phyloP scores from a whole-genome alignment of 2,329 filamentous ascomycete genomes.

The Coniochaeta sp. region DNA sequence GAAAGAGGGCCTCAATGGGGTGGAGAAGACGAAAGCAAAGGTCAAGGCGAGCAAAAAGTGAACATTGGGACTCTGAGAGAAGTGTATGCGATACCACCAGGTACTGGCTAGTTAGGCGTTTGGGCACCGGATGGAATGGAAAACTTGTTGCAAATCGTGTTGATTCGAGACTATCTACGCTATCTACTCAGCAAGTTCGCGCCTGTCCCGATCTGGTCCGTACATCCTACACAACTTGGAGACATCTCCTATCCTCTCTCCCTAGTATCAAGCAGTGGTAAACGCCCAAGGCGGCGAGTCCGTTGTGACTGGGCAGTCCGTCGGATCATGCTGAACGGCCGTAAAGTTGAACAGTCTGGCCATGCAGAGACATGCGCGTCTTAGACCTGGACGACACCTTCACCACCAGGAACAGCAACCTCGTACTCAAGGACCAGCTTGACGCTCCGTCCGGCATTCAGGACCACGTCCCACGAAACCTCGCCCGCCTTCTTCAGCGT shows the following conservation, averaged over 20 bases:
- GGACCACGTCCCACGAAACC: constrained; percentile 48
- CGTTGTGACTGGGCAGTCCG: neutral
- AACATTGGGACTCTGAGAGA: neutral
- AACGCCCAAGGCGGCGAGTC: neutral
- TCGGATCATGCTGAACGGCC: neutral
- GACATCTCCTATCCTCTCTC: neutral
- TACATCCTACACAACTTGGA: neutral
- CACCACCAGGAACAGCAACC: constrained; percentile 45
- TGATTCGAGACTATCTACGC: neutral
- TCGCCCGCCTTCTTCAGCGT: constrained; percentile 49
- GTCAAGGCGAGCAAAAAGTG: constrained; percentile 8
- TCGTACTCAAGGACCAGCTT: constrained; percentile 56
- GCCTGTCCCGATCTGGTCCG: neutral
- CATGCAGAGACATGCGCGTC: neutral
- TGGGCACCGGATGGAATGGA: neutral
- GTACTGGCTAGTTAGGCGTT: neutral
- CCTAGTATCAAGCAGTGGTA: neutral
- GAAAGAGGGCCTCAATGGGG: neutral
- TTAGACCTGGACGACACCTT: constrained; percentile 22
- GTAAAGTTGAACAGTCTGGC: neutral
- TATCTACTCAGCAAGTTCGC: neutral
- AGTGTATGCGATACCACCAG: neutral
- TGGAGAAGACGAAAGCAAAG: constrained; percentile 20
- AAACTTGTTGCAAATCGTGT: neutral
- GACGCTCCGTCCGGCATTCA: constrained; percentile 50